phyloP scores from a whole-genome alignment of 148 eudicot species.

The Vaccinium macrocarpon region DNA sequence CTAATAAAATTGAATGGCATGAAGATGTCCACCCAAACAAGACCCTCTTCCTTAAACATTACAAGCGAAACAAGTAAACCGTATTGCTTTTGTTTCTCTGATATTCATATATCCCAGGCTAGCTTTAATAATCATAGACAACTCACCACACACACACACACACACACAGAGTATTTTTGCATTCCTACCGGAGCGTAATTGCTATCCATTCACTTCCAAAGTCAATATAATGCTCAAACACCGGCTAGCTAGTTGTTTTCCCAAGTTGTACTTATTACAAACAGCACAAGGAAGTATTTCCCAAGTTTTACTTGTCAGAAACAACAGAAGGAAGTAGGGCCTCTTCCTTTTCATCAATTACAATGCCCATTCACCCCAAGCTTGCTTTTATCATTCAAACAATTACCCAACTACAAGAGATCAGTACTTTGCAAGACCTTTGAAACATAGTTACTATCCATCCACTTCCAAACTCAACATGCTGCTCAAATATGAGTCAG shows the following conservation, averaged over 20 bases:
- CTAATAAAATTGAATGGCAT: background rate
- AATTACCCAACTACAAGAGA: background rate
- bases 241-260: background rate
- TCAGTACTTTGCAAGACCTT: background rate
- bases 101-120: background rate
- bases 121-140: background rate
- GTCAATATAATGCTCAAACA: background rate
- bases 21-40: background rate
- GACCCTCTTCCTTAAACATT: background rate
- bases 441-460: background rate
- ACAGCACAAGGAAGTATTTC: background rate
- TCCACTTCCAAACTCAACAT: background rate
- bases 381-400: background rate
- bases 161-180: background rate
- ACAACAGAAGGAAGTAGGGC: background rate
- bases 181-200: background rate
- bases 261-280: background rate
- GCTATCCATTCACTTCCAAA: background rate
- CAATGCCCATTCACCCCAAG: background rate
- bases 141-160: too few relatives aligned
- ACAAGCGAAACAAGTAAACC: background rate
- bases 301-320: background rate
- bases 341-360: background rate
- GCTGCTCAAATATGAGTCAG: background rate
- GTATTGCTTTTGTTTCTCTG: background rate